These are phyloP conservation scores for Colletotrichum sp. DNA, from an alignment of 2,329 filamentous ascomycete genomes.

Conservation along the genomic window DNA sequence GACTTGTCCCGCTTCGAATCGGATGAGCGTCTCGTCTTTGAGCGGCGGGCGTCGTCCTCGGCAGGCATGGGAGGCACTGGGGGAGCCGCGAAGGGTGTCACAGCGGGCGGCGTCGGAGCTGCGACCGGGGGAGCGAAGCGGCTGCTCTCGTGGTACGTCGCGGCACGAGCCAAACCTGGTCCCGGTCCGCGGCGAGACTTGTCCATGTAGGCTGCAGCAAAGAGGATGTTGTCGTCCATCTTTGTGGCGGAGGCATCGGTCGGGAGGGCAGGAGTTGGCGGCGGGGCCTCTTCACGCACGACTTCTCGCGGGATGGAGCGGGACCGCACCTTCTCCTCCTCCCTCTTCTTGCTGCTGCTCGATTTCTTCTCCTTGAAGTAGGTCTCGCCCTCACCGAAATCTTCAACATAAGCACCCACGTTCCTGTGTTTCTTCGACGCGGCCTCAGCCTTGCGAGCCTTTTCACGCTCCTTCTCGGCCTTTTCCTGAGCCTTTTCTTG, in stretches of 20 bases:
- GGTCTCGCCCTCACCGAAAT: slow-evolving; percentile 33
- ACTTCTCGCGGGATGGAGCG: slow-evolving; percentile 10
- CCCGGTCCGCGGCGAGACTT: slow-evolving; percentile 6
- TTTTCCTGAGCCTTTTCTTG: slow-evolving; percentile 33
- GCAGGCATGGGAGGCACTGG: background rate
- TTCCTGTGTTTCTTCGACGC: slow-evolving; percentile 24
- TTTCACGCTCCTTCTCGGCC: slow-evolving; percentile 42
- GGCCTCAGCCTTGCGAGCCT: slow-evolving; percentile 41
- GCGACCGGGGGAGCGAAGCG: slow-evolving; percentile 5
- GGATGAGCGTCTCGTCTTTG: slow-evolving; percentile 22
- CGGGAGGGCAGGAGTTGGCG: background rate
- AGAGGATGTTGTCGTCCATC: background rate
- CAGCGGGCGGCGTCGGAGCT: slow-evolving; percentile 15
- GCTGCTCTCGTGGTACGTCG: slow-evolving; percentile 1
- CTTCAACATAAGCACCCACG: slow-evolving; percentile 37
- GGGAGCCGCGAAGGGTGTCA: background rate
- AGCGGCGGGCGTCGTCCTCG: slow-evolving; percentile 21
- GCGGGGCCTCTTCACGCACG: background rate
- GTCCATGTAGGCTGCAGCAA: slow-evolving; percentile 21
- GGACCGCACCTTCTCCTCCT: slow-evolving; percentile 27
- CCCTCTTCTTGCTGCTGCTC: slow-evolving; percentile 39
- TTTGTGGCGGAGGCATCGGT: background rate
- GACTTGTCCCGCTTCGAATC: slow-evolving; percentile 23
- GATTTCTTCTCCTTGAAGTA: slow-evolving; percentile 40
- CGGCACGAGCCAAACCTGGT: background rate